Evolutionary conservation across 192 early-diverging fungal species (phyloP).

Genomic region (Backusella parvicylindrica): DNA sequence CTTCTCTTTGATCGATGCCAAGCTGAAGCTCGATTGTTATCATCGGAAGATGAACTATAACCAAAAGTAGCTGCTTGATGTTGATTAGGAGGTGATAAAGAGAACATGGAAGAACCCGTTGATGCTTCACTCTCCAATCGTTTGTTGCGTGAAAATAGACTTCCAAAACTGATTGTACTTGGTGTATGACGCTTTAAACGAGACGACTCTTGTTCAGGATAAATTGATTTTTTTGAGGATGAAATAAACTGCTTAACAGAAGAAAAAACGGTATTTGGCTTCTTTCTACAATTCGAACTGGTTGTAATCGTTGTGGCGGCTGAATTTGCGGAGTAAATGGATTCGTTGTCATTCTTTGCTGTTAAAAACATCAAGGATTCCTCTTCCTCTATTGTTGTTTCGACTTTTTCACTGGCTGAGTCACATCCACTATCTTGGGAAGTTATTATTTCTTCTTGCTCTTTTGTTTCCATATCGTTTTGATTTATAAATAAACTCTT

Average conservation of each 20-base stretch:
- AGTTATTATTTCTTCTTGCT: not conserved
- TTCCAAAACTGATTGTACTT: not conserved
- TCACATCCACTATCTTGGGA: not conserved
- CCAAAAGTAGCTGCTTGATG: not conserved
- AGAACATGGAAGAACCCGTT: not conserved
- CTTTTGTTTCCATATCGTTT: not conserved
- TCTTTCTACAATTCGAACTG: slow-evolving; percentile 15
- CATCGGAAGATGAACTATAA: not conserved
- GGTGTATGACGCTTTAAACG: not conserved
- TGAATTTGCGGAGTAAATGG: slow-evolving; percentile 27
- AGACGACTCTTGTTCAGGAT: not conserved
- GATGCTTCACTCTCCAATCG: not conserved
- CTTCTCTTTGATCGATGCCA: slow-evolving; percentile 4
- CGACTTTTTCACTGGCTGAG: not conserved
- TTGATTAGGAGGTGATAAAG: not conserved
- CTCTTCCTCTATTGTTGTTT: not conserved
- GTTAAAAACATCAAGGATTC: not conserved
- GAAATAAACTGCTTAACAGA: slow-evolving; percentile 29
- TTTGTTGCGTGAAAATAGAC: not conserved
- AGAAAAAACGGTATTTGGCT: slow-evolving; percentile 21
- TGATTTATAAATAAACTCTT: not conserved
- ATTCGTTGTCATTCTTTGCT: slow-evolving; percentile 25
- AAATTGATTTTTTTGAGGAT: not conserved
- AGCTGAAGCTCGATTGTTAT: not conserved
- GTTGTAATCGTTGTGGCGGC: slow-evolving; percentile 28